phyloP scores from a whole-genome alignment of 2,329 filamentous ascomycete genomes.

The Paraconiothyrium sp. region DNA sequence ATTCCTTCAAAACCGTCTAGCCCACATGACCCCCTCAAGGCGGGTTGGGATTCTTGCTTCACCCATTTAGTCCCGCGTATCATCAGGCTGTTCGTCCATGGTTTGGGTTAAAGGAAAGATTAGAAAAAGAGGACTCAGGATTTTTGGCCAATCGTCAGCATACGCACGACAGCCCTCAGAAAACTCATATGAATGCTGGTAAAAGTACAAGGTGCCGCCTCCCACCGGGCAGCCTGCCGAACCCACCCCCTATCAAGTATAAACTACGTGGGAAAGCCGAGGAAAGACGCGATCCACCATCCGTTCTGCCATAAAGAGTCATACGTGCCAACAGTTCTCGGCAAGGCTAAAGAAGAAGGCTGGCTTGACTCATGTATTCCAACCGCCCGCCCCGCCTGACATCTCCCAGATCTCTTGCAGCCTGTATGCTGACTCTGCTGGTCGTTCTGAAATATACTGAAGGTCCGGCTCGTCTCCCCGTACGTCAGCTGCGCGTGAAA shows the following conservation, averaged over 20 bases:
- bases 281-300: slow-evolving; percentile 4
- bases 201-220: slow-evolving; percentile 41
- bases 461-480: not conserved
- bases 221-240: slow-evolving; percentile 12
- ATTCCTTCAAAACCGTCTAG: not conserved
- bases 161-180: slow-evolving; percentile 11
- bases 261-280: not conserved
- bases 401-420: slow-evolving; percentile 1
- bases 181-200: slow-evolving; percentile 45
- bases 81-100: not conserved
- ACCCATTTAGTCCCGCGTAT: not conserved
- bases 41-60: not conserved
- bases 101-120: not conserved
- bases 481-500: slow-evolving; percentile 2
- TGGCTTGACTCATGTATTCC: slow-evolving; percentile 4
- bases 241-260: not conserved
- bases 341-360: not conserved
- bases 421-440: slow-evolving; percentile 3
- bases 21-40: not conserved
- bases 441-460: slow-evolving; percentile 1
- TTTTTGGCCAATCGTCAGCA: slow-evolving; percentile 7
- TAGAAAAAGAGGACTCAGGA: not conserved
- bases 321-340: slow-evolving; percentile 1
- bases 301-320: slow-evolving; percentile 1
- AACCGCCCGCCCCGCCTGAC: slow-evolving; percentile 5